Percentiles rank a stretch among this genome's conserved stretches.
Evolutionary conservation across 805 yeast species (phyloP).

Genomic region (Yarrowia sp.): DNA sequence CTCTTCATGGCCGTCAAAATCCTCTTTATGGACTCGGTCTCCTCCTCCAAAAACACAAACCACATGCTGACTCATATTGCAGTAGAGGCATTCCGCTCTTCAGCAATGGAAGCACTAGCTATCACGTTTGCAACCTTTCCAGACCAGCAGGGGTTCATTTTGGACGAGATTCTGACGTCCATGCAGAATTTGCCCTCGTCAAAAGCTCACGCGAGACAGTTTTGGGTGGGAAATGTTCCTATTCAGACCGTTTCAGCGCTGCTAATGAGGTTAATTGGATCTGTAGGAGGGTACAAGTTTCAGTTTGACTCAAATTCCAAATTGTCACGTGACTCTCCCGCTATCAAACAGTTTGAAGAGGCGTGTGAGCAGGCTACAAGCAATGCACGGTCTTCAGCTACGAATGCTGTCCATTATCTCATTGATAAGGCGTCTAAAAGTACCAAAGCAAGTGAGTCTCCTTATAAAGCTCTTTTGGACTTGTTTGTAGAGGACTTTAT

Average conservation of each 20-base stretch:
- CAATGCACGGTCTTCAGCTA: slow-evolving; percentile 30
- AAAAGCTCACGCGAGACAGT: slow-evolving; percentile 47
- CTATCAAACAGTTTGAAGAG: slow-evolving; percentile 24
- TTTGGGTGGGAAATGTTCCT: slow-evolving; percentile 45
- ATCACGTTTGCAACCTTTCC: slow-evolving; percentile 35
- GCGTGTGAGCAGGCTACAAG: slow-evolving; percentile 20
- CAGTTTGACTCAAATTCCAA: slow-evolving; percentile 29
- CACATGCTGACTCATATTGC: slow-evolving; percentile 33
- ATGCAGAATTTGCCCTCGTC: slow-evolving; percentile 50
- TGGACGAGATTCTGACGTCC: slow-evolving; percentile 57
- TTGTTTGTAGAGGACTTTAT: slow-evolving; percentile 57
- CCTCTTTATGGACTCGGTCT: slow-evolving; percentile 43
- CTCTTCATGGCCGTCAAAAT: slow-evolving; percentile 51
- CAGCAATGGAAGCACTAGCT: slow-evolving; percentile 33
- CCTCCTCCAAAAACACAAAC: slow-evolving; percentile 32
- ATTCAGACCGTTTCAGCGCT: slow-evolving; percentile 52
- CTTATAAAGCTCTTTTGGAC: slow-evolving; percentile 44
- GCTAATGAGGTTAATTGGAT: slow-evolving; percentile 47
- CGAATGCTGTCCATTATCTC: slow-evolving; percentile 32
- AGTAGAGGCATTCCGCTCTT: slow-evolving; percentile 38
- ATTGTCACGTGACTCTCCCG: slow-evolving; percentile 22
- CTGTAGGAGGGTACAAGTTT: slow-evolving; percentile 38
- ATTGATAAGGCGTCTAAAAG: slow-evolving; percentile 33
- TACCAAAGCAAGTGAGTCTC: slow-evolving; percentile 31
- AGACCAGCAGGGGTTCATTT: slow-evolving; percentile 58